Conservation (phyloP, 2,329 filamentous ascomycete species). For the Exophiala aquamarina region DNA sequence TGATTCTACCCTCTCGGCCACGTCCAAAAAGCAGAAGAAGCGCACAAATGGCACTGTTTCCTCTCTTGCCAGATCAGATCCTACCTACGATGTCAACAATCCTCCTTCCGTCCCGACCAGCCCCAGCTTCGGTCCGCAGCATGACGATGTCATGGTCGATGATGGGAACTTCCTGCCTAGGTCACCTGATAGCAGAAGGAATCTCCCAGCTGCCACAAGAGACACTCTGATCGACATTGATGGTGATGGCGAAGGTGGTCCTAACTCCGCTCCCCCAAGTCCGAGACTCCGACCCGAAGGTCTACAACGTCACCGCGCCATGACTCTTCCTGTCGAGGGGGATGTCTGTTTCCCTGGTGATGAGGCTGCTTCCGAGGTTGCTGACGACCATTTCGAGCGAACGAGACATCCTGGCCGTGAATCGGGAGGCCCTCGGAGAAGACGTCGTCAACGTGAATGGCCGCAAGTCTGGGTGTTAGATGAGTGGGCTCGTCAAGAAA, state of each 20-base stretch:
- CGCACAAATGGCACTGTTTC: slow-evolving; percentile 9
- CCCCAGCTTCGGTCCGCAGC: slow-evolving; percentile 53
- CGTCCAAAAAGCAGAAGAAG: slow-evolving; percentile 18
- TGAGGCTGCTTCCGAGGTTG: slow-evolving; percentile 75
- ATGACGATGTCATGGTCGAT: slow-evolving; percentile 50
- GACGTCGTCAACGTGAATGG: slow-evolving; percentile 73
- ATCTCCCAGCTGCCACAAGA: slow-evolving; percentile 31
- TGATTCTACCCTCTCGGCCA: slow-evolving; percentile 22
- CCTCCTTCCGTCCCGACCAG: slow-evolving; percentile 63
- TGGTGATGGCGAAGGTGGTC: slow-evolving; percentile 24
- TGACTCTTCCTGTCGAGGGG: slow-evolving; percentile 68
- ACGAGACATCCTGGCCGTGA: slow-evolving; percentile 40
- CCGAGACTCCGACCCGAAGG: slow-evolving; percentile 38
- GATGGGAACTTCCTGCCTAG: slow-evolving; percentile 40
- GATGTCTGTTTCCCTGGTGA: slow-evolving; percentile 92
- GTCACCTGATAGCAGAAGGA: slow-evolving; percentile 38
- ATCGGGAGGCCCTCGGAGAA: slow-evolving; percentile 41
- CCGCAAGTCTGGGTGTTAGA: slow-evolving; percentile 82
- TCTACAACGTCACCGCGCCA: slow-evolving; percentile 45
- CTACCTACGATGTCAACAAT: slow-evolving; percentile 64
- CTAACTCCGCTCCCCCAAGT: slow-evolving; percentile 40
- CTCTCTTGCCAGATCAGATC: slow-evolving; percentile 23
- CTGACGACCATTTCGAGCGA: slow-evolving; percentile 68
- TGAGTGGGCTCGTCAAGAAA: slow-evolving; percentile 88
- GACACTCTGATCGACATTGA: slow-evolving; percentile 50